Percentiles rank a stretch among this genome's conserved stretches.
Evolutionary conservation across 164 flowering plant species (phyloP).

Genomic region (Malania oleifera): DNA sequence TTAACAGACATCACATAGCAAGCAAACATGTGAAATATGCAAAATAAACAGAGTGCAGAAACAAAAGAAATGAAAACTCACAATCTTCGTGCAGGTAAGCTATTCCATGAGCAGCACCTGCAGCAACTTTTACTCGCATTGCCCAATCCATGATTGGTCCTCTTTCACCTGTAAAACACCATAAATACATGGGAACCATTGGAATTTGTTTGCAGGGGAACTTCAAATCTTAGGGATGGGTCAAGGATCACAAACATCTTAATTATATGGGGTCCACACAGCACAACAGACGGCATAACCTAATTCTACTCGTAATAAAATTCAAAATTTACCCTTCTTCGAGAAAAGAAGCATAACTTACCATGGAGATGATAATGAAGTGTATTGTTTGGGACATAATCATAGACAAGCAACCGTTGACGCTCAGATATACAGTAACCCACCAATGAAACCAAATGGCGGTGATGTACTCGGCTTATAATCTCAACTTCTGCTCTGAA

Average conservation of each 20-base stretch:
- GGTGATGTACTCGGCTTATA: conserved; percentile 57
- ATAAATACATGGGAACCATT: not conserved
- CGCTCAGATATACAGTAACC: conserved; percentile 55
- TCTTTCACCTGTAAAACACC: conserved; percentile 28
- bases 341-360: conserved; percentile 19
- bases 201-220: not conserved
- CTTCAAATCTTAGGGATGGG: not conserved
- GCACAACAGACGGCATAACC: too few species aligned
- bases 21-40: not conserved
- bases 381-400: conserved; percentile 48
- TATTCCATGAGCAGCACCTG: conserved; percentile 68
- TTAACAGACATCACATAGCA: not conserved
- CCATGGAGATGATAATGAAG: conserved; percentile 58
- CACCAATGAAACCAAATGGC: conserved; percentile 59
- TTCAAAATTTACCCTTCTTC: not conserved
- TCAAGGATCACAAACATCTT: not conserved
- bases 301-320: not conserved
- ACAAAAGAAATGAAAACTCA: conserved; percentile 19
- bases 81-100: conserved; percentile 73
- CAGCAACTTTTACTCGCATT: conserved; percentile 52
- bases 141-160: conserved; percentile 54
- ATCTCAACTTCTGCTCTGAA: conserved; percentile 63
- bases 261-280: not conserved
- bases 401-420: conserved; percentile 58
- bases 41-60: not conserved